A percentile compares a stretch with the other conserved stretches of the same genome.
These are phyloP conservation scores for Aschersonia sp. DNA, from an alignment of 2,329 filamentous ascomycete species.

Conservation along the genomic window DNA sequence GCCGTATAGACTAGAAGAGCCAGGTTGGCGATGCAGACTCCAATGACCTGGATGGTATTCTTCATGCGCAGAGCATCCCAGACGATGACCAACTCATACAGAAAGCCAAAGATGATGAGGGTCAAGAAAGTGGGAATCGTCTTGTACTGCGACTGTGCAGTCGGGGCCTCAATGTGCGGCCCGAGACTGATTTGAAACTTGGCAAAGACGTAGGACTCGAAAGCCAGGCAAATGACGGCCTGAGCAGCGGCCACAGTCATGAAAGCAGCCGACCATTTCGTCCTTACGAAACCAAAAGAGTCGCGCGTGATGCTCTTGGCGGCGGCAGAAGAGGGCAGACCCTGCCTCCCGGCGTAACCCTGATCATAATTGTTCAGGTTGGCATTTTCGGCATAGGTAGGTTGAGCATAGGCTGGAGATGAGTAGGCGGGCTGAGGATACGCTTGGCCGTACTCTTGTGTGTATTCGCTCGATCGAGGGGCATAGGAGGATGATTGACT, in stretches of 20 bases:
- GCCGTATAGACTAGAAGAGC: slow-evolving; percentile 86
- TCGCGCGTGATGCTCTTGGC: slow-evolving; percentile 16
- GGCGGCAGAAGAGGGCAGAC: slow-evolving; percentile 17
- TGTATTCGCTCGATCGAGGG: slow-evolving; percentile 10
- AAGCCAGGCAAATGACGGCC: slow-evolving; percentile 63
- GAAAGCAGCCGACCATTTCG: slow-evolving; percentile 81
- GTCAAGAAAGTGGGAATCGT: slow-evolving; percentile 92
- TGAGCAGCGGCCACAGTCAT: slow-evolving; percentile 61
- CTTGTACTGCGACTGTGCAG: slow-evolving; percentile 37
- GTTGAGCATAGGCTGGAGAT: slow-evolving; percentile 12
- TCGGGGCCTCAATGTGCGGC: slow-evolving; percentile 21
- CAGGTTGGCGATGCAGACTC: slow-evolving; percentile 82
- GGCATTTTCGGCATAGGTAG: slow-evolving; percentile 13
- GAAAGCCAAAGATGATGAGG: slow-evolving; percentile 91
- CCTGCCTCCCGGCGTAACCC: slow-evolving; percentile 23
- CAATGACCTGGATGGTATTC: slow-evolving; percentile 98
- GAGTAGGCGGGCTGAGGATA: slow-evolving; percentile 17
- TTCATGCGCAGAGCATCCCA: slow-evolving; percentile 90
- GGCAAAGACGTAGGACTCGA: slow-evolving; percentile 90
- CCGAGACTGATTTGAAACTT: slow-evolving; percentile 58
- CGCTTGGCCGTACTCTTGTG: slow-evolving; percentile 17
- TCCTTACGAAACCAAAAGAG: slow-evolving; percentile 60
- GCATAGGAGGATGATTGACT: slow-evolving; percentile 8
- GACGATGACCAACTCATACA: slow-evolving; percentile 80
- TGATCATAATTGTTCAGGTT: slow-evolving; percentile 18